Evolutionary conservation across 179 eudicot species (phyloP).

Genomic region (Silene vulgaris): DNA sequence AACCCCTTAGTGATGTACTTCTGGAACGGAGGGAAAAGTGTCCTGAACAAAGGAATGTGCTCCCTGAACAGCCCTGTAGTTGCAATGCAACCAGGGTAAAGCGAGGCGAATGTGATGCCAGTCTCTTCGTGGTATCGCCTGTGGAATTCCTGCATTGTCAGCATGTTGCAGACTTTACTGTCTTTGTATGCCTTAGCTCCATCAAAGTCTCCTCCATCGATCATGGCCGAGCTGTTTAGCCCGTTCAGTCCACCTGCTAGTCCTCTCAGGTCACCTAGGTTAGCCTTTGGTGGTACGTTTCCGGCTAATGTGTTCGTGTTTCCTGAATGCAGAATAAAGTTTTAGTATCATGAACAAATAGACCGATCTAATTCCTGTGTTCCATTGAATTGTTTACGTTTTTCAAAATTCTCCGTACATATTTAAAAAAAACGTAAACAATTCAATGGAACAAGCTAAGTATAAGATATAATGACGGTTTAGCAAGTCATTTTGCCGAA

Average conservation of each 20-base stretch:
- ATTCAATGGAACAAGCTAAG: too few relatives aligned
- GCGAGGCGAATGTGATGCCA: conserved; percentile 62
- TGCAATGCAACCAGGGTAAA: conserved; percentile 83
- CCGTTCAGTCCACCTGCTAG: conserved; percentile 71
- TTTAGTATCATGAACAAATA: too few relatives aligned
- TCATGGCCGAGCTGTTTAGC: conserved; percentile 65
- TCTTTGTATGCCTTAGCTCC: conserved; percentile 91
- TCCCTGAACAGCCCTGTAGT: conserved; percentile 77
- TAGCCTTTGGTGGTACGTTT: conserved; percentile 80
- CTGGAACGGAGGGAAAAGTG: conserved; percentile 80
- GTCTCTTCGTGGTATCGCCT: conserved; percentile 62
- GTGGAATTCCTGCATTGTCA: conserved; percentile 78
- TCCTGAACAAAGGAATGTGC: conserved; percentile 68
- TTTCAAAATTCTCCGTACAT: too few relatives aligned
- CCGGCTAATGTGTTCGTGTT: conserved; percentile 85
- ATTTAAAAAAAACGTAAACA: too few relatives aligned
- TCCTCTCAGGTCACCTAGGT: conserved; percentile 72
- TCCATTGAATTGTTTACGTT: too few relatives aligned
- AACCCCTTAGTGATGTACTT: conserved; percentile 73
- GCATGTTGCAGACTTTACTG: conserved; percentile 89
- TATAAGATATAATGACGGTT: too few relatives aligned
- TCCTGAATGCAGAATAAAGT: conserved; percentile 32
- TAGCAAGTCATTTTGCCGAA: too few relatives aligned
- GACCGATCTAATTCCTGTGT: too few relatives aligned
- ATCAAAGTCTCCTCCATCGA: conserved; percentile 80